These are phyloP conservation scores for Blastobotrys illinoisensis DNA, from an alignment of 1,139 yeast genomes.

Conservation along the genomic window DNA sequence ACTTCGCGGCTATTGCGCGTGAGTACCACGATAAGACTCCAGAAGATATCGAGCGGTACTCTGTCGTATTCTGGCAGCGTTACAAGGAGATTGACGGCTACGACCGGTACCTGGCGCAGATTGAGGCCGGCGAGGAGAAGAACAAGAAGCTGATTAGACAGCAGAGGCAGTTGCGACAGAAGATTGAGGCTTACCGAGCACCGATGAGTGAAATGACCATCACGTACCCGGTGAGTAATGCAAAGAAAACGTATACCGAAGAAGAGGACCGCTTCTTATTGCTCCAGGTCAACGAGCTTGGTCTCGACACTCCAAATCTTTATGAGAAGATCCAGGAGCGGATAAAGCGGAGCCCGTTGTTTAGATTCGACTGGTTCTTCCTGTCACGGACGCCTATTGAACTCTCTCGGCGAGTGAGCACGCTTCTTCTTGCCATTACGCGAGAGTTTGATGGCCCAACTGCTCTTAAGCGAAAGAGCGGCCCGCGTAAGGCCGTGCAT, in stretches of 20 bases:
- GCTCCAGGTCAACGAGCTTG: slow-evolving; percentile 67
- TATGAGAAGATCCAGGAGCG: slow-evolving; percentile 78
- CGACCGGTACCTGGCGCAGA: slow-evolving; percentile 77
- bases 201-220: slow-evolving; percentile 79
- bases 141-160: slow-evolving; percentile 59
- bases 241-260: slow-evolving; percentile 78
- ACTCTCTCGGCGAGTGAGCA: slow-evolving; percentile 74
- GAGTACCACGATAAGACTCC: slow-evolving; percentile 57
- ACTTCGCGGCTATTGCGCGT: slow-evolving; percentile 56
- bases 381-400: slow-evolving; percentile 84
- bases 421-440: slow-evolving; percentile 46
- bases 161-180: slow-evolving; percentile 56
- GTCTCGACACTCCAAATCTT: slow-evolving; percentile 69
- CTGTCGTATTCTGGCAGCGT: slow-evolving; percentile 71
- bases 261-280: slow-evolving; percentile 82
- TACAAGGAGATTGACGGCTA: slow-evolving; percentile 73
- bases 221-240: slow-evolving; percentile 77
- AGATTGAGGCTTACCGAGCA: slow-evolving; percentile 56
- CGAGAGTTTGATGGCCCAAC: slow-evolving; percentile 31
- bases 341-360: slow-evolving; percentile 63
- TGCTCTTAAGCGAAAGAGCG: slow-evolving; percentile 28
- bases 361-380: slow-evolving; percentile 88
- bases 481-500: slow-evolving; percentile 14
- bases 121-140: slow-evolving; percentile 84
- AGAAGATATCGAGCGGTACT: slow-evolving; percentile 70